Conservation (phyloP, 2,329 filamentous ascomycete genomes). For the Fusarium palustre region DNA sequence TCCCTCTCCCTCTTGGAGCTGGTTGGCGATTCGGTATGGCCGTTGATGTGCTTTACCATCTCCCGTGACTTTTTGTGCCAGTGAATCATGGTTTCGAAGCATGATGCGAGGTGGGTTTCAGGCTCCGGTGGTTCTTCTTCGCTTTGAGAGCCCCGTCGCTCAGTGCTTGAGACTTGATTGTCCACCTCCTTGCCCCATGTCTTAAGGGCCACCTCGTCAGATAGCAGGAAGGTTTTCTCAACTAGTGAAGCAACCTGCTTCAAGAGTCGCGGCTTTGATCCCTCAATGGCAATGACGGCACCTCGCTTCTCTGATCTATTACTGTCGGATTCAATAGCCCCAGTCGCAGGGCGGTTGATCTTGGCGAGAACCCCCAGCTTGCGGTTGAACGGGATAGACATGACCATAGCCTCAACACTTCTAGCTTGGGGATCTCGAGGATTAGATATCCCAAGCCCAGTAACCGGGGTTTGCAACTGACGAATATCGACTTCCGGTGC, state of each 20-base stretch:
- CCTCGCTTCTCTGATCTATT: conserved; percentile 68
- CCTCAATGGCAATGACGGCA: conserved; percentile 85
- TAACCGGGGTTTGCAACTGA: conserved; percentile 46
- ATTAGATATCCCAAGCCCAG: conserved; percentile 44
- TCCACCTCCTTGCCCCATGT: conserved; percentile 57
- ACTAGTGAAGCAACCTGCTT: conserved; percentile 72
- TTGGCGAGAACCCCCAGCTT: conserved; percentile 82
- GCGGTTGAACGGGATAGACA: conserved; percentile 77
- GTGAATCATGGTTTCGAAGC: conserved; percentile 73
- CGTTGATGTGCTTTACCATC: conserved; percentile 67
- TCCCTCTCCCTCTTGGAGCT: conserved; percentile 21
- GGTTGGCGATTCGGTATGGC: conserved; percentile 16
- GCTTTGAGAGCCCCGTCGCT: conserved; percentile 19
- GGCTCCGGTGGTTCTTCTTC: conserved; percentile 30
- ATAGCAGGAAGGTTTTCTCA: conserved; percentile 67
- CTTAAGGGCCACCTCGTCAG: conserved; percentile 57
- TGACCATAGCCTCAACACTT: conserved; percentile 76
- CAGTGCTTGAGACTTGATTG: conserved; percentile 18
- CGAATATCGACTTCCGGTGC: conserved; percentile 44
- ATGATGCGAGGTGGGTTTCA: conserved; percentile 65
- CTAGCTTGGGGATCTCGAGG: conserved; percentile 52
- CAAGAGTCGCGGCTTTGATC: conserved; percentile 66
- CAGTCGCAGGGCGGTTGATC: conserved; percentile 75
- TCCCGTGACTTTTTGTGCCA: conserved; percentile 83
- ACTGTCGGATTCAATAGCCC: conserved; percentile 51